Evolutionary conservation across 2,329 filamentous ascomycete species (phyloP).

Genomic region (Bipolaris sorokiniana): DNA sequence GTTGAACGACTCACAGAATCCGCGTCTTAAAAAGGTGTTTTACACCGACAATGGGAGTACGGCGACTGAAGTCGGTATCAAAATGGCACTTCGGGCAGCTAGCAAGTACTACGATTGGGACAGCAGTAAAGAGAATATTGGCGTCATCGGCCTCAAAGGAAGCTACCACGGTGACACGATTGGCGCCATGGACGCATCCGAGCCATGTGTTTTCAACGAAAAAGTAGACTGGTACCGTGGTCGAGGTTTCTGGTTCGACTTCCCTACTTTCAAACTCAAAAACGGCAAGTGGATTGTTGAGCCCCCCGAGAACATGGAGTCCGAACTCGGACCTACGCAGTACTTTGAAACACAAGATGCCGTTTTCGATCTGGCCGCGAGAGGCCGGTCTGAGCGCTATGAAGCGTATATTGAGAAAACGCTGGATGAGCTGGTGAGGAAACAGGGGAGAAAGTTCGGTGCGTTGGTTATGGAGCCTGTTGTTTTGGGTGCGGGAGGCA

Average conservation of each 20-base stretch:
- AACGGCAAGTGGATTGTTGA: slow-evolving; percentile 71
- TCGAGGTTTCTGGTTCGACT: slow-evolving; percentile 81
- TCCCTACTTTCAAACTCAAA: slow-evolving; percentile 71
- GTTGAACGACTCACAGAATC: slow-evolving; percentile 65
- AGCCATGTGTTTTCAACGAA: slow-evolving; percentile 78
- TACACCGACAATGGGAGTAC: slow-evolving; percentile 87
- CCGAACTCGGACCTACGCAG: slow-evolving; percentile 54
- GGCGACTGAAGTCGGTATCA: slow-evolving; percentile 81
- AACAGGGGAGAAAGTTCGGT: slow-evolving; percentile 71
- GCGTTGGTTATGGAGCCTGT: slow-evolving; percentile 81
- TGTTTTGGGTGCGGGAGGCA: slow-evolving; percentile 80
- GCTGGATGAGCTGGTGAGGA: slow-evolving; percentile 59
- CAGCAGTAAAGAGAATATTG: slow-evolving; percentile 62
- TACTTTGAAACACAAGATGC: slow-evolving; percentile 40
- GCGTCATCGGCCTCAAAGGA: slow-evolving; percentile 75
- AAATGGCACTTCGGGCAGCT: slow-evolving; percentile 79
- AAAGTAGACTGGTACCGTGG: slow-evolving; percentile 87
- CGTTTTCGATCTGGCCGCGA: slow-evolving; percentile 50
- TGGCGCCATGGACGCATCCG: slow-evolving; percentile 83
- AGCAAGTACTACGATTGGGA: slow-evolving; percentile 71
- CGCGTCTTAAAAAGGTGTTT: slow-evolving; percentile 73
- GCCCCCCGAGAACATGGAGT: slow-evolving; percentile 58
- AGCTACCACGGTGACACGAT: slow-evolving; percentile 90
- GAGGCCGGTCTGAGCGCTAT: slow-evolving; percentile 57
- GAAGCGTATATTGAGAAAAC: slow-evolving; percentile 63